phyloP scores from a whole-genome alignment of 306 rosid genomes.

The Urtica urens region DNA sequence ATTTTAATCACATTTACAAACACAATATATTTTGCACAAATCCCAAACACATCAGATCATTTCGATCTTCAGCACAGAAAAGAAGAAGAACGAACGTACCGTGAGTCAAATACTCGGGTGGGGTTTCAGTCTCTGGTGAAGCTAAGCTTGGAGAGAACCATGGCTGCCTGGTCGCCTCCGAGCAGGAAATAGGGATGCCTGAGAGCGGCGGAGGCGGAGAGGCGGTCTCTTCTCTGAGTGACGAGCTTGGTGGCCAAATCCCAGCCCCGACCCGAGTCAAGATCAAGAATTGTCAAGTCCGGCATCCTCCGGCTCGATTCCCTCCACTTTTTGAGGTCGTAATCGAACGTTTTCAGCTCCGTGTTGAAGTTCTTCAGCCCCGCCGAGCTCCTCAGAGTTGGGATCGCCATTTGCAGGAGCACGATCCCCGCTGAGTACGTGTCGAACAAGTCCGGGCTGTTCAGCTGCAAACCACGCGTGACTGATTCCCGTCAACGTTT shows the following conservation, averaged over 20 bases:
- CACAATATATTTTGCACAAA: too few relatives aligned
- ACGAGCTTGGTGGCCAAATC: conserved; percentile 72
- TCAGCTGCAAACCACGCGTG: conserved; percentile 81
- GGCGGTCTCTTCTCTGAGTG: conserved; percentile 65
- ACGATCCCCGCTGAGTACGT: conserved; percentile 96
- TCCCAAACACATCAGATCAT: too few relatives aligned
- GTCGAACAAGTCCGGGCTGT: conserved; percentile 91
- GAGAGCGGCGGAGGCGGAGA: conserved; percentile 73
- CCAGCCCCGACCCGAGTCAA: conserved; percentile 88
- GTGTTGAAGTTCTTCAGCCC: conserved; percentile 78
- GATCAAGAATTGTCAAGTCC: conserved; percentile 57
- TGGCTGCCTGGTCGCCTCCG: conserved; percentile 89
- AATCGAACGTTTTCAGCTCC: conserved; percentile 51
- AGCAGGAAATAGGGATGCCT: conserved; percentile 89
- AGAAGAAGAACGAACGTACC: conserved; percentile 8
- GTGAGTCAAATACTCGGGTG: conserved; percentile 16
- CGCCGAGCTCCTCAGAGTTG: conserved; percentile 55
- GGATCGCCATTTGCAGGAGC: conserved; percentile 89
- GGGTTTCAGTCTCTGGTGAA: conserved; percentile 43
- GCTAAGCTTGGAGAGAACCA: conserved; percentile 71
- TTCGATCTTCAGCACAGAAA: too few relatives aligned
- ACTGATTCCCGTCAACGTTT: too few relatives aligned
- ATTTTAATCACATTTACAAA: too few relatives aligned
- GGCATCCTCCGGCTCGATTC: conserved; percentile 51
- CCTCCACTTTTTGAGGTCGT: conserved; percentile 78